Evolutionary conservation across 2,329 filamentous ascomycete genomes (phyloP).

Genomic region (Fusarium citri): DNA sequence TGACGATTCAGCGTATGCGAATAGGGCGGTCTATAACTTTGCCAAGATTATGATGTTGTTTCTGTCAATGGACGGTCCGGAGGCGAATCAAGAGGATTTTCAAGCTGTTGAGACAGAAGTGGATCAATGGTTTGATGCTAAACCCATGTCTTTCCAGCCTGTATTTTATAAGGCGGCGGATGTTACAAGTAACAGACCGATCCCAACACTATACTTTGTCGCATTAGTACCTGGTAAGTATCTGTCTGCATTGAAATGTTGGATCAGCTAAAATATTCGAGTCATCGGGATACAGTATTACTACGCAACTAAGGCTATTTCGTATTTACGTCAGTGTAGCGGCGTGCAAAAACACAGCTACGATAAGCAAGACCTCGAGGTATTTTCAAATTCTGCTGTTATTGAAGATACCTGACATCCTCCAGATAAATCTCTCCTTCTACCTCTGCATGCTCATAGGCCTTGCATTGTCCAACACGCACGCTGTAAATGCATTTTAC

Average conservation of each 20-base stretch:
- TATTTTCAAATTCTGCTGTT: no score
- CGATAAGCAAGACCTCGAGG: no score
- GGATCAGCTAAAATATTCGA: accelerated
- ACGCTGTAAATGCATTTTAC: constrained; percentile 4
- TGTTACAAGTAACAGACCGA: background rate
- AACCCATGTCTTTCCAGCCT: background rate
- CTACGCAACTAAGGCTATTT: constrained; percentile 7
- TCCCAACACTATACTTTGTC: background rate
- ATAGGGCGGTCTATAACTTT: background rate
- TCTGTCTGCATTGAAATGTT: accelerated
- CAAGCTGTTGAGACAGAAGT: background rate
- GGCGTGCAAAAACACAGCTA: no score
- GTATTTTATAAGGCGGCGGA: background rate
- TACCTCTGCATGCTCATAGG: constrained; percentile 8
- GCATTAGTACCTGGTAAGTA: constrained; percentile 2
- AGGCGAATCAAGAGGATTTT: background rate
- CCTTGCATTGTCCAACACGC: background rate
- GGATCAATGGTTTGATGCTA: background rate
- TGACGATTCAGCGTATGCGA: constrained; percentile 12
- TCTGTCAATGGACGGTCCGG: accelerated
- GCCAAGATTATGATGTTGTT: background rate
- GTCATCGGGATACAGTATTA: constrained; percentile 15
- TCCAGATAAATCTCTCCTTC: background rate
- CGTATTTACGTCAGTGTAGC: background rate
- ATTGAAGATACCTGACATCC: background rate